Conservation (phyloP, 1,139 yeast genomes). For the Hyphopichia burtonii region DNA sequence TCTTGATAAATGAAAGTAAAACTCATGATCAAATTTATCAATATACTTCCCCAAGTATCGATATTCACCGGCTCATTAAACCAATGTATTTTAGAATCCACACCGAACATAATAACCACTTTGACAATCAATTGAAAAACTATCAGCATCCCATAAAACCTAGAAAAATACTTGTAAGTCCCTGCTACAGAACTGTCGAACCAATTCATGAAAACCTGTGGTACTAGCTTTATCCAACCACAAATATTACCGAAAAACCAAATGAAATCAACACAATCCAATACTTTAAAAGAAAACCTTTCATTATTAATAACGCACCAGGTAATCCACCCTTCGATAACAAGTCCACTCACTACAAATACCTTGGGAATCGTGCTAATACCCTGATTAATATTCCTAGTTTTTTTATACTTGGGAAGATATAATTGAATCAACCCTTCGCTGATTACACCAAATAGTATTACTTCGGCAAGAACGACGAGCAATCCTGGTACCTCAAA, state of each 20-base stretch:
- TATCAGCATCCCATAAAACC: too few species aligned
- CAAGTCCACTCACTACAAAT: neutral
- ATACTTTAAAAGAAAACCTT: conserved; percentile 9
- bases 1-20: conserved; percentile 6
- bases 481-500: conserved; percentile 5
- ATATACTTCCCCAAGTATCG: conserved; percentile 17
- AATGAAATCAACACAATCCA: conserved; percentile 28
- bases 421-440: conserved; percentile 15
- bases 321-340: neutral
- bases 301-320: neutral
- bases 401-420: conserved; percentile 12
- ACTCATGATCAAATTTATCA: conserved; percentile 4
- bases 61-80: conserved; percentile 25
- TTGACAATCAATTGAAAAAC: too few species aligned
- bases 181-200: conserved; percentile 18
- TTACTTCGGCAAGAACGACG: conserved; percentile 13
- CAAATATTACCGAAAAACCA: conserved; percentile 24
- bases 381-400: conserved; percentile 24
- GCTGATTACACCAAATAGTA: conserved; percentile 10
- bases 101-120: neutral
- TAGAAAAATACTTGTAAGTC: too few species aligned
- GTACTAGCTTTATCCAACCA: conserved; percentile 16
- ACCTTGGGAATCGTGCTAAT: conserved; percentile 14
- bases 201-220: conserved; percentile 32
- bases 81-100: conserved; percentile 14